Percentiles rank a stretch among this genome's conserved stretches.
Evolutionary conservation across 768 basidiomycete genomes (phyloP).

Genomic region (Suillus brevipes): DNA sequence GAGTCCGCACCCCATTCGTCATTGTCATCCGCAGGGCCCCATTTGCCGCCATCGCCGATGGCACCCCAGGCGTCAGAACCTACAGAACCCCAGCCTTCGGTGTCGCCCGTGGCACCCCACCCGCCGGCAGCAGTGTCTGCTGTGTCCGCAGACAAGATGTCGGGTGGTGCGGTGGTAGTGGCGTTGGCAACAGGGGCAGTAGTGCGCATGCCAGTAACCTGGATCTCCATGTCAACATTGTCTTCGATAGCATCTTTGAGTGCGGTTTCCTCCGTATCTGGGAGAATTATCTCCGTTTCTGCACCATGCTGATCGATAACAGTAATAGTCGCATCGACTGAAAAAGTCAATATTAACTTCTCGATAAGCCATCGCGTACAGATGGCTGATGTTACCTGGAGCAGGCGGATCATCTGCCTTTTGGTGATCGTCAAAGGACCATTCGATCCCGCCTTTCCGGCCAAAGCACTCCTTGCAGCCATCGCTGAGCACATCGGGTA

Average conservation of each 20-base stretch:
- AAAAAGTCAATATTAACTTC: conserved; percentile 10
- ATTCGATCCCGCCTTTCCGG: conserved; percentile 42
- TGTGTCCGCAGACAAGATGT: not conserved
- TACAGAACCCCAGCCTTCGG: conserved; percentile 7
- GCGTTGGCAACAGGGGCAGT: not conserved
- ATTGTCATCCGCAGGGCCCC: conserved; percentile 17
- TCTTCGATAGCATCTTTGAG: conserved; percentile 32
- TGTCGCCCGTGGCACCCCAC: conserved; percentile 16
- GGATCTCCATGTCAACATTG: conserved; percentile 23
- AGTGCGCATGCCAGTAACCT: conserved; percentile 8
- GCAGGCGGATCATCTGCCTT: not conserved
- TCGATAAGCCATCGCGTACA: not conserved
- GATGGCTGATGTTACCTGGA: conserved; percentile 13
- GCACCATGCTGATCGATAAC: conserved; percentile 21
- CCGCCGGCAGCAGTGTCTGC: conserved; percentile 6
- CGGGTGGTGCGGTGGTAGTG: conserved; percentile 2
- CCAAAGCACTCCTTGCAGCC: conserved; percentile 55
- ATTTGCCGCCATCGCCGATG: conserved; percentile 3
- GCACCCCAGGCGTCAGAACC: conserved; percentile 13
- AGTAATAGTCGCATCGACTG: conserved; percentile 16
- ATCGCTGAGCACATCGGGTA: conserved; percentile 48
- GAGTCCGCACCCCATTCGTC: conserved; percentile 13
- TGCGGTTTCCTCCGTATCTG: conserved; percentile 22
- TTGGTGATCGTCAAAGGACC: conserved; percentile 15
- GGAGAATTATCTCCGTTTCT: conserved; percentile 20